These are phyloP conservation scores for Oryza meridionalis DNA, from an alignment of 176 grass and related monocot species.

Conservation along the genomic window DNA sequence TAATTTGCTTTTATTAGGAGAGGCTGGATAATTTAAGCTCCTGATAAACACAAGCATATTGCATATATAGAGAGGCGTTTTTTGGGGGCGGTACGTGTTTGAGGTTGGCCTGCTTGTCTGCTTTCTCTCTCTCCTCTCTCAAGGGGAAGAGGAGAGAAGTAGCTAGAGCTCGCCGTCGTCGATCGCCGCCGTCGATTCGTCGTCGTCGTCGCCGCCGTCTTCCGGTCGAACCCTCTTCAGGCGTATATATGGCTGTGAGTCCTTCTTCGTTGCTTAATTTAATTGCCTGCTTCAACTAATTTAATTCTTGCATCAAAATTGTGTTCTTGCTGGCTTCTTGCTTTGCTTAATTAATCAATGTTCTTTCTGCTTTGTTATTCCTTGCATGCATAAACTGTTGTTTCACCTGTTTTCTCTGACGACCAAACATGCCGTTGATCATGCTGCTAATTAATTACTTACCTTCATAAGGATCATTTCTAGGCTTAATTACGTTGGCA, in stretches of 20 bases:
- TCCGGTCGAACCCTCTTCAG: not conserved
- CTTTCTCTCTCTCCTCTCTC: not conserved
- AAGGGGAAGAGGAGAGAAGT: constrained; percentile 27
- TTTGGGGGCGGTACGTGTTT: not conserved
- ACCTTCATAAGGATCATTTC: too few species aligned
- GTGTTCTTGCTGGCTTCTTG: not conserved
- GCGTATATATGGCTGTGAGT: constrained; percentile 57
- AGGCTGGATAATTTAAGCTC: constrained; percentile 43
- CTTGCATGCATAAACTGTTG: not conserved
- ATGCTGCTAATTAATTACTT: not conserved
- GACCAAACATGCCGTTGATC: not conserved
- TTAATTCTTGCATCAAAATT: not conserved
- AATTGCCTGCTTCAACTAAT: not conserved
- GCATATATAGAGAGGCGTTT: not conserved
- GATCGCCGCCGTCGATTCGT: not conserved
- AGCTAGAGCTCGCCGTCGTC: not conserved
- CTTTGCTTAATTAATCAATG: not conserved
- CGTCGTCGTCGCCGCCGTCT: not conserved
- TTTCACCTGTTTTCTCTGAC: not conserved
- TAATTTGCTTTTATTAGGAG: constrained; percentile 45
- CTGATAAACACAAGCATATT: not conserved
- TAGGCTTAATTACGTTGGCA: not conserved
- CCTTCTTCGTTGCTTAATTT: not conserved
- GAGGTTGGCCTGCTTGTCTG: not conserved
- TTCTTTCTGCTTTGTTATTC: not conserved